Evolutionary conservation across 345 rosid species (phyloP).

Genomic region (Geranium rotundifolium): DNA sequence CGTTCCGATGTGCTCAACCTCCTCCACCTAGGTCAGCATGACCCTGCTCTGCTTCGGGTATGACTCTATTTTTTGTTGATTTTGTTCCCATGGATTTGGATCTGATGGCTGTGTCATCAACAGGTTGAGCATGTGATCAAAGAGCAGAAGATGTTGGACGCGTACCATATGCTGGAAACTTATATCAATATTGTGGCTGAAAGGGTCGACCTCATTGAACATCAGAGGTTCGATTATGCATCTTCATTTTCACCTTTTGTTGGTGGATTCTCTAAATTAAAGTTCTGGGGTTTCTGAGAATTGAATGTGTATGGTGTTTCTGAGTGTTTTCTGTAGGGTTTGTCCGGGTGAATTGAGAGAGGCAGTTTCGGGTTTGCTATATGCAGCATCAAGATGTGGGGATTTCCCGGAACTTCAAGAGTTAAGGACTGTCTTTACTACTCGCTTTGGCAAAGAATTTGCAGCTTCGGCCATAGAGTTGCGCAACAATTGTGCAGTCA

Average conservation of each 20-base stretch:
- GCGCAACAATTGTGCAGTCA: slow-evolving; percentile 66
- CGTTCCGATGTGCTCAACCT: slow-evolving; percentile 69
- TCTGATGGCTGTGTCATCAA: background rate
- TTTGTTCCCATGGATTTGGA: background rate
- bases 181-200: slow-evolving; percentile 55
- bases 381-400: slow-evolving; percentile 70
- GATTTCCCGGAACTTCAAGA: slow-evolving; percentile 91
- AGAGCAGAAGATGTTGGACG: slow-evolving; percentile 66
- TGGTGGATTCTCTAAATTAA: background rate
- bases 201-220: slow-evolving; percentile 52
- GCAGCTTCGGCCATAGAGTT: slow-evolving; percentile 63
- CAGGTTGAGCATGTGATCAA: slow-evolving; percentile 60
- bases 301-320: background rate
- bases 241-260: background rate
- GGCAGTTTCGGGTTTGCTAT: slow-evolving; percentile 59
- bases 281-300: background rate
- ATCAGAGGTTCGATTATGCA: slow-evolving; percentile 14
- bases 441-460: slow-evolving; percentile 72
- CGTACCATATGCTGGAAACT: slow-evolving; percentile 46
- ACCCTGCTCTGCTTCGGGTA: slow-evolving; percentile 69
- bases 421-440: slow-evolving; percentile 45
- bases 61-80: background rate
- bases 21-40: slow-evolving; percentile 59
- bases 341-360: slow-evolving; percentile 79
- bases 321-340: slow-evolving; percentile 34